Conservation (phyloP, 139 green algal species). For the Picochlorum sp. region DNA sequence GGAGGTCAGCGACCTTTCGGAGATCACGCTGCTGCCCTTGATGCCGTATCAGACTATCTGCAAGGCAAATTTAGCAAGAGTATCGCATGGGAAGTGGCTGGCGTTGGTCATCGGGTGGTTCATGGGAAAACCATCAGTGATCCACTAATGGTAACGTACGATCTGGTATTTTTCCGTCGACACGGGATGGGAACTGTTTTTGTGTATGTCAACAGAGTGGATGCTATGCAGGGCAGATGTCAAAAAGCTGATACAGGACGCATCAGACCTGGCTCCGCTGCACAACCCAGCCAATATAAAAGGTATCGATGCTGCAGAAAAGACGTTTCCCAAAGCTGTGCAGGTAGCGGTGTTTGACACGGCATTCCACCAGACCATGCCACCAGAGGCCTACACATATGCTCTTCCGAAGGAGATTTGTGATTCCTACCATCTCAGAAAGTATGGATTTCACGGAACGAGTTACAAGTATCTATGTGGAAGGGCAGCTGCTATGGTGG, state of each 20-base stretch:
- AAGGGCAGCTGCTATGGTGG: slow-evolving; percentile 31
- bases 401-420: slow-evolving; percentile 71
- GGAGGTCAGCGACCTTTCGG: slow-evolving; percentile 9
- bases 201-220: background rate
- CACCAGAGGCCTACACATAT: slow-evolving; percentile 70
- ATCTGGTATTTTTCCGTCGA: background rate
- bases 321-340: slow-evolving; percentile 43
- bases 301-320: slow-evolving; percentile 51
- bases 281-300: slow-evolving; percentile 77
- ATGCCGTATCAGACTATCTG: slow-evolving; percentile 43
- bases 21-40: slow-evolving; percentile 48
- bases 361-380: slow-evolving; percentile 85
- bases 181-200: background rate
- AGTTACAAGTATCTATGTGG: slow-evolving; percentile 40
- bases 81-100: slow-evolving; percentile 37
- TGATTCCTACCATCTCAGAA: slow-evolving; percentile 42
- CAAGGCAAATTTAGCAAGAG: slow-evolving; percentile 21
- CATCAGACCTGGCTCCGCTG: slow-evolving; percentile 64
- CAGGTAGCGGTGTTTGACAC: slow-evolving; percentile 93
- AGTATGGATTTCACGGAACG: slow-evolving; percentile 86
- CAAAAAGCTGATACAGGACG: slow-evolving; percentile 46
- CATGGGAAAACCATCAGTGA: slow-evolving; percentile 64
- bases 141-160: slow-evolving; percentile 44
- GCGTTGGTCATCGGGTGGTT: slow-evolving; percentile 66
- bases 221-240: slow-evolving; percentile 21